Conservation (phyloP, 805 yeast genomes). For the Wickerhamiella australiensis region DNA sequence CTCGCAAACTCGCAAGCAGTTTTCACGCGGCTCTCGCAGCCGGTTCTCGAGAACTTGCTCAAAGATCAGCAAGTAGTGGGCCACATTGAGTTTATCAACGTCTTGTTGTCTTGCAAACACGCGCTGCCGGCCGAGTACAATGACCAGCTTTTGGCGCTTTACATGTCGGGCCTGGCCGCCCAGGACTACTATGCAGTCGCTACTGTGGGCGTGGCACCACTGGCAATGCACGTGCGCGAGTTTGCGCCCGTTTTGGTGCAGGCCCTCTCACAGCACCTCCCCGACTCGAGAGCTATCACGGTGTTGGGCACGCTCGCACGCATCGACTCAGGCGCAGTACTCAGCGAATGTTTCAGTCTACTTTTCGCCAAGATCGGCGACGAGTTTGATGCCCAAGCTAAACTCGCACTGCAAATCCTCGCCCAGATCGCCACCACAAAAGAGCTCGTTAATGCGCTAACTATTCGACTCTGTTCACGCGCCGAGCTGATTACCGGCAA, state of each 20-base stretch:
- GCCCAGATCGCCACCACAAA: slow-evolving; percentile 28
- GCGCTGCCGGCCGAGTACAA: slow-evolving; percentile 33
- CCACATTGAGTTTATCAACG: slow-evolving; percentile 15
- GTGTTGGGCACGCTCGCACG: slow-evolving; percentile 43
- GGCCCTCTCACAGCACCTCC: slow-evolving; percentile 10
- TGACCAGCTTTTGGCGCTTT: slow-evolving; percentile 53
- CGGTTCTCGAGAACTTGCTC: slow-evolving; percentile 32
- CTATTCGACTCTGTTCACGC: slow-evolving; percentile 31
- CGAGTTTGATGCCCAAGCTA: slow-evolving; percentile 27
- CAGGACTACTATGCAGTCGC: slow-evolving; percentile 62
- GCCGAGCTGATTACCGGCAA: slow-evolving; percentile 20
- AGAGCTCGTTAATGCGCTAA: slow-evolving; percentile 30
- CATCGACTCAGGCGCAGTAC: slow-evolving; percentile 32
- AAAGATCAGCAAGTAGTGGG: background rate
- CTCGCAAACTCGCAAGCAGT: slow-evolving; percentile 5
- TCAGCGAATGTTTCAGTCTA: slow-evolving; percentile 42
- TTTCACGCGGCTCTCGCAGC: slow-evolving; percentile 6
- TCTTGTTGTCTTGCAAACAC: slow-evolving; percentile 22
- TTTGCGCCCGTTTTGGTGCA: slow-evolving; percentile 17
- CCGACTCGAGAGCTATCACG: slow-evolving; percentile 46
- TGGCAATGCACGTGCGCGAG: slow-evolving; percentile 30
- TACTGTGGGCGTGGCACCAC: slow-evolving; percentile 47
- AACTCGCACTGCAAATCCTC: slow-evolving; percentile 26
- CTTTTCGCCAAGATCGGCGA: slow-evolving; percentile 42
- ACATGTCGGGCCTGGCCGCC: slow-evolving; percentile 51